A percentile compares a stretch with the other conserved stretches of the same genome.
These are phyloP conservation scores for Scheffersomyces quercinus DNA, from an alignment of 1,139 yeast species.

Conservation along the genomic window DNA sequence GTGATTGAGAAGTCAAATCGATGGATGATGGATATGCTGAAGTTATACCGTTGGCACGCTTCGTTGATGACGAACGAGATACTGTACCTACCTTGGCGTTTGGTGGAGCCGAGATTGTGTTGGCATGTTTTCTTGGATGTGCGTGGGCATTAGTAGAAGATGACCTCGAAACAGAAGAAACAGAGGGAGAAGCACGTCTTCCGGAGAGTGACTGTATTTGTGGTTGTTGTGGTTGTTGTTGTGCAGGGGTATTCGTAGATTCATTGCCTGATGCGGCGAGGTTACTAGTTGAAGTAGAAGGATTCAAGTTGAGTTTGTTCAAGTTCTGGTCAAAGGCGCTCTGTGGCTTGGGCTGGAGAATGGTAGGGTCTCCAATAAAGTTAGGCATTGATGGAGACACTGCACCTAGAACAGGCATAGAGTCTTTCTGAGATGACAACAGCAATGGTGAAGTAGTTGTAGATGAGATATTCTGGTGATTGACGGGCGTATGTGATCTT, in stretches of 20 bases:
- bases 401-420: neutral
- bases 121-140: neutral
- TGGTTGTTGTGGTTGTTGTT: neutral
- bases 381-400: neutral
- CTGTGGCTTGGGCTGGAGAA: neutral
- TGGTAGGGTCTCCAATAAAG: neutral
- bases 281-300: neutral
- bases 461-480: constrained; percentile 13
- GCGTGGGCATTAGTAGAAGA: constrained; percentile 9
- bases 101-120: neutral
- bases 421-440: constrained; percentile 5
- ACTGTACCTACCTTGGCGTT: neutral
- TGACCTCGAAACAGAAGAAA: constrained; percentile 11
- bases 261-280: neutral
- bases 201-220: neutral
- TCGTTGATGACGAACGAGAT: neutral
- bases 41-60: neutral
- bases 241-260: neutral
- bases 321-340: neutral
- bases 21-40: neutral
- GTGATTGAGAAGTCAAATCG: neutral
- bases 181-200: constrained; percentile 2
- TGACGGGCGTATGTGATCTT: constrained; percentile 14
- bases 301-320: neutral
- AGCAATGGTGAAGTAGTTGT: constrained; percentile 10